phyloP scores from a whole-genome alignment of 805 yeast genomes.

The Groenewaldozyma tartarivorans region DNA sequence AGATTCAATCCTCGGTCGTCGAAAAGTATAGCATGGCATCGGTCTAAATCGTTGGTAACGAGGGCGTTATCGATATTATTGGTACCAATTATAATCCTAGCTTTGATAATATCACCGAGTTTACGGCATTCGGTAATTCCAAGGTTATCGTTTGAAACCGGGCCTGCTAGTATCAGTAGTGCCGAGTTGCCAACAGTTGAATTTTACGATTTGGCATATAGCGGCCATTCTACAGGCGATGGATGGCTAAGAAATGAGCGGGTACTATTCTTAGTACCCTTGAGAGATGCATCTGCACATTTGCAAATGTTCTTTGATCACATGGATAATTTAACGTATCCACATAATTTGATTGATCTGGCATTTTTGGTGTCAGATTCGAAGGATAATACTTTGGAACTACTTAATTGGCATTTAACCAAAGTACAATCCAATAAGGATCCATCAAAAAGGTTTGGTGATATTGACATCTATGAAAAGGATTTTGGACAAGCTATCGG shows the following conservation, averaged over 20 bases:
- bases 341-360: constrained; percentile 74
- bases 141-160: constrained; percentile 13
- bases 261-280: constrained; percentile 76
- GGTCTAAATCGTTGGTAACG: not conserved
- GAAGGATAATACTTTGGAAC: constrained; percentile 75
- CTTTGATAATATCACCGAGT: constrained; percentile 7
- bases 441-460: constrained; percentile 58
- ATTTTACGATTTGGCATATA: constrained; percentile 56
- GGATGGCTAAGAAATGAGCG: constrained; percentile 80
- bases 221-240: constrained; percentile 52
- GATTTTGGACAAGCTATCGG: constrained; percentile 94
- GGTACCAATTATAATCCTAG: constrained; percentile 8
- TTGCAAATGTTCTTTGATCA: constrained; percentile 83
- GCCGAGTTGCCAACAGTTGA: not conserved
- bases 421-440: constrained; percentile 60
- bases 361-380: constrained; percentile 88
- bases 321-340: constrained; percentile 71
- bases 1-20: constrained; percentile 7
- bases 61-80: constrained; percentile 3
- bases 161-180: constrained; percentile 9
- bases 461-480: constrained; percentile 77
- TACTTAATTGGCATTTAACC: constrained; percentile 45
- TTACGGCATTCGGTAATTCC: not conserved
- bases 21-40: constrained; percentile 4
- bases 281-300: constrained; percentile 87